Conservation (phyloP, 441 rosid genomes). For the Populus tomentosa region DNA sequence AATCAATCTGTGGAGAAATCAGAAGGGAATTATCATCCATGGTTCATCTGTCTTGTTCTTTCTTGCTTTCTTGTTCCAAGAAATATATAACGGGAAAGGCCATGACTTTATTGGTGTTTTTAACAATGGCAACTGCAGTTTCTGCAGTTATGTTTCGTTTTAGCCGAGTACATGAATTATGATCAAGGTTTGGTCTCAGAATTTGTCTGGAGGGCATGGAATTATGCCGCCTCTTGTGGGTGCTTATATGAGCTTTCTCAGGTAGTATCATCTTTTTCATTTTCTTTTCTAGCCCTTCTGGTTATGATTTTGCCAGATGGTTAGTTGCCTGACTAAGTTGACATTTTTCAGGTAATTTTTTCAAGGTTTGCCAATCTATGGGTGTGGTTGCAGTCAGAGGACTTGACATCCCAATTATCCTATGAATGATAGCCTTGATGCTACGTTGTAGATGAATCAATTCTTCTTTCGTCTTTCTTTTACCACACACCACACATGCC, state of each 20-base stretch:
- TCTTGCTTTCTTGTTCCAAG: constrained; percentile 2
- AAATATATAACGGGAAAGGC: constrained; percentile 6
- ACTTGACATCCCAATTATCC: too few relatives aligned
- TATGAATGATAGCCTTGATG: too few relatives aligned
- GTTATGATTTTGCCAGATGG: too few relatives aligned
- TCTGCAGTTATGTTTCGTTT: constrained; percentile 1
- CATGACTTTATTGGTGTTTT: not conserved
- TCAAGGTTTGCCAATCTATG: not conserved
- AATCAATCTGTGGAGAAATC: constrained; percentile 12
- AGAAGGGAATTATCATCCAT: constrained; percentile 4
- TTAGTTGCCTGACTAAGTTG: too few relatives aligned
- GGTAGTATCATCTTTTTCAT: not conserved
- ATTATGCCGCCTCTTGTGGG: constrained; percentile 10
- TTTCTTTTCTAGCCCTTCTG: not conserved
- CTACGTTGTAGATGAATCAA: too few relatives aligned
- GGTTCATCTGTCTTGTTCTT: constrained; percentile 7
- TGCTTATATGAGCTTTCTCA: constrained; percentile 7
- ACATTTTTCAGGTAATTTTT: constrained; percentile 1
- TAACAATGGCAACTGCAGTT: constrained; percentile 5
- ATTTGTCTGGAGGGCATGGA: constrained; percentile 16
- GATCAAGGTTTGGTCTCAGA: not conserved
- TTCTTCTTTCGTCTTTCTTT: too few relatives aligned
- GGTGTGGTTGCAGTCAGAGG: not conserved
- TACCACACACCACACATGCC: too few relatives aligned
- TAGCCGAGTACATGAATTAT: not conserved